A percentile compares a stretch with the other conserved stretches of the same genome.
Evolutionary conservation across 352 stramenopile species (phyloP).

Genomic region (Globisporangium apiculatum): DNA sequence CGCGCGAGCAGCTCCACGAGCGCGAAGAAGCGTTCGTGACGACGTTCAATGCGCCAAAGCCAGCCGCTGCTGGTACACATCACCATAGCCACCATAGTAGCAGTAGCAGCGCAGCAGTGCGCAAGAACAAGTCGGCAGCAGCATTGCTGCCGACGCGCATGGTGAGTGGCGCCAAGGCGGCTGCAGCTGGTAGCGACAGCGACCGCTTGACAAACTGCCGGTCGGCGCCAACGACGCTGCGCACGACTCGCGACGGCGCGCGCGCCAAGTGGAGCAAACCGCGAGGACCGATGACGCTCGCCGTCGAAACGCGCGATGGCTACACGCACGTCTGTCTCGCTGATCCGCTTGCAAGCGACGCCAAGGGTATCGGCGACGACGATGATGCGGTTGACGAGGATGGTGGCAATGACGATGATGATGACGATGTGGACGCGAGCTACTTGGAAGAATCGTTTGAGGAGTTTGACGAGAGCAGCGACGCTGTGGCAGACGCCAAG

Average conservation of each 20-base stretch:
- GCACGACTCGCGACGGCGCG: slow-evolving; percentile 5
- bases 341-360: background rate
- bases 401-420: slow-evolving; percentile 11
- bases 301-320: slow-evolving; percentile 29
- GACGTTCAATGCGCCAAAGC: slow-evolving; percentile 59
- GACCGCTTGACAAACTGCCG: slow-evolving; percentile 20
- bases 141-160: slow-evolving; percentile 32
- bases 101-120: slow-evolving; percentile 5
- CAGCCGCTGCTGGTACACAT: background rate
- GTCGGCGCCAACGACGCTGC: slow-evolving; percentile 38
- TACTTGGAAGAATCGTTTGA: slow-evolving; percentile 85
- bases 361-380: background rate
- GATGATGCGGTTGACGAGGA: slow-evolving; percentile 8
- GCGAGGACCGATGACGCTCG: slow-evolving; percentile 32
- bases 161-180: background rate
- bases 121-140: slow-evolving; percentile 41
- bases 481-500: slow-evolving; percentile 5
- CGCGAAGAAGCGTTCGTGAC: slow-evolving; percentile 74
- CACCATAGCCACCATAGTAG: background rate
- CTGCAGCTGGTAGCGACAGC: background rate
- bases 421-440: slow-evolving; percentile 35
- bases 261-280: slow-evolving; percentile 56
- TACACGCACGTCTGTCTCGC: slow-evolving; percentile 24
- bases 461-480: slow-evolving; percentile 56
- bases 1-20: slow-evolving; percentile 44